Evolutionary conservation across 345 rosid species (phyloP), one percentile per base, ranked within the genome.

Genomic region (Eucalyptus urophylla): DNA sequence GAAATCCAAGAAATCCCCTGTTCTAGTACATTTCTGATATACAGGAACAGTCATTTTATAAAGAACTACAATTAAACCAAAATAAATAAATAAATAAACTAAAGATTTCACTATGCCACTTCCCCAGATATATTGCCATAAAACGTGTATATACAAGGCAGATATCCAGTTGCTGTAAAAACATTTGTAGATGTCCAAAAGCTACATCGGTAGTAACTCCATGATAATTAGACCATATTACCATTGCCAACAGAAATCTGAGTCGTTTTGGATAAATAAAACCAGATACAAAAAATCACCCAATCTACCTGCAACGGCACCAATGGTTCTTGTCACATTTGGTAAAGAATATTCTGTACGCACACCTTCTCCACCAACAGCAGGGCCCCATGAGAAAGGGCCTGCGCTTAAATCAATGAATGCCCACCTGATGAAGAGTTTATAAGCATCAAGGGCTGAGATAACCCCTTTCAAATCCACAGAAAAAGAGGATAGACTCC

Each of bases 321-420:
- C 99, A 90, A 97, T 96, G 69, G 99, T 98, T 93, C 96, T 96
- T 65, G 93, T 94, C 92, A 98, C 99, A 93, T 96, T 96, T 91
- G 99, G 99, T 86, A 98, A 93, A 93, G 98, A 96, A 89, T 91
- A 90, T 87, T 95, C 95, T 9, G 99, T 98, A 67, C 99, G 97
- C 89, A 98, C 99, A 90, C 99, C 99, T 94, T 98, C 99, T 90
- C 99, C 99, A 91, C 99, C 99, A 89, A 98, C 99, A 92, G 99
- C 96, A 87, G 99, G 99, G 88, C 99, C 99, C 99, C 99, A 98
- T 22, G 99, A 92, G 91, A 98, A 98, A 91, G 99, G 99, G 81
- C 99, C 99, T 50, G 99, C 99, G 45, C 94, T 92, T 92, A 98
- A 94, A 92, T 98, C 99, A 90, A 98, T 93, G 90, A 98, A 97